These are phyloP conservation scores for Schizophyllum amplum DNA, from an alignment of 1,284 basidiomycete genomes.

Conservation along the genomic window DNA sequence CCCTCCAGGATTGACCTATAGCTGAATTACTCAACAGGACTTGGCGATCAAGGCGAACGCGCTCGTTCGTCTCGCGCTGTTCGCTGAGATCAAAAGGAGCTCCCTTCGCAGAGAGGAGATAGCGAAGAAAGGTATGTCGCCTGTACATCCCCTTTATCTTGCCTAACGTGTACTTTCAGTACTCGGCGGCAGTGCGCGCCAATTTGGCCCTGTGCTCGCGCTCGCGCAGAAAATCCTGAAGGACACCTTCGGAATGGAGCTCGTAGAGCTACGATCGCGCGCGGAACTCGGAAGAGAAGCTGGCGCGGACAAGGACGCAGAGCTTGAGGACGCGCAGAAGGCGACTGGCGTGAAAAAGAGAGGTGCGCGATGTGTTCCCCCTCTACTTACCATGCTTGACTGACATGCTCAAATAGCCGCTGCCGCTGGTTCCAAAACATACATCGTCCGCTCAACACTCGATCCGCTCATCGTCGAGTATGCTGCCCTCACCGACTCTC, in stretches of 20 bases:
- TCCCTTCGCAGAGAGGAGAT: constrained; percentile 68
- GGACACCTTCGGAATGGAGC: constrained; percentile 64
- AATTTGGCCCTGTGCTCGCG: constrained; percentile 50
- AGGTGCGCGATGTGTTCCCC: constrained; percentile 18
- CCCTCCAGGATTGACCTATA: neutral
- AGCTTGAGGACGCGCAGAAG: constrained; percentile 35
- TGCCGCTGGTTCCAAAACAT: constrained; percentile 56
- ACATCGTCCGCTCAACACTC: constrained; percentile 64
- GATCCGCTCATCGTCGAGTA: constrained; percentile 48
- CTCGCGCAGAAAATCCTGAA: constrained; percentile 51
- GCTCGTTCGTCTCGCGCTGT: constrained; percentile 67
- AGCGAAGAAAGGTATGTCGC: constrained; percentile 56
- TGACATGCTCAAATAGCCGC: constrained; percentile 29
- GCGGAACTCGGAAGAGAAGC: constrained; percentile 43
- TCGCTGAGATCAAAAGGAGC: constrained; percentile 54
- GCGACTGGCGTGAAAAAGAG: constrained; percentile 49
- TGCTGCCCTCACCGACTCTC: constrained; percentile 44
- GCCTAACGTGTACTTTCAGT: constrained; percentile 32
- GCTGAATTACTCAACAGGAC: constrained; percentile 31
- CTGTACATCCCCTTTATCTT: neutral
- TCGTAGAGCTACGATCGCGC: constrained; percentile 64
- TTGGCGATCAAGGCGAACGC: constrained; percentile 49
- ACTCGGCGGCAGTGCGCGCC: constrained; percentile 44
- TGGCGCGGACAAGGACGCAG: constrained; percentile 29
- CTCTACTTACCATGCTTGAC: neutral